Evolutionary conservation across 2,329 filamentous ascomycete species (phyloP).

Genomic region (Fusarium mangiferae): DNA sequence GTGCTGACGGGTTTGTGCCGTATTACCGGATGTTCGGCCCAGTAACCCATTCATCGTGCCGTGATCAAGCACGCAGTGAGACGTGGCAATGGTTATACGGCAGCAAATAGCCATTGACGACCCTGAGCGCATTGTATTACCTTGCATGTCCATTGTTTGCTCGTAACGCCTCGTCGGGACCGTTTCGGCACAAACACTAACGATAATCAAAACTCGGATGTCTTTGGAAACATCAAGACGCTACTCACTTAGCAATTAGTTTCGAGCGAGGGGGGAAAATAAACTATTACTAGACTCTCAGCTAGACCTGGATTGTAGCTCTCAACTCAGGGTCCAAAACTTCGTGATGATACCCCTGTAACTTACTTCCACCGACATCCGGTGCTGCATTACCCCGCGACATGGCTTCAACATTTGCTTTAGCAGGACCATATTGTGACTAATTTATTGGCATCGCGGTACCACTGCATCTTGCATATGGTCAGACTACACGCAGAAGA

Average conservation of each 20-base stretch:
- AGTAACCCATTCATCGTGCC: neutral
- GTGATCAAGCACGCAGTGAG: neutral
- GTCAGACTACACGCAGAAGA: neutral
- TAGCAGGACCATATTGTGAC: neutral
- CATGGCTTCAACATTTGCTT: neutral
- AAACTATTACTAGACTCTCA: neutral
- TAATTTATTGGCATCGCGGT: neutral
- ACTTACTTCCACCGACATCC: neutral
- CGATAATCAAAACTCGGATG: neutral
- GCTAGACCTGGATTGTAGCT: rapidly evolving
- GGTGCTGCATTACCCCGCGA: neutral
- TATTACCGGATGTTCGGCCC: neutral
- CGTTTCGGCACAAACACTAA: neutral
- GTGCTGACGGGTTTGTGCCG: neutral
- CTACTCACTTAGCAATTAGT: neutral
- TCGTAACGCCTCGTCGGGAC: neutral
- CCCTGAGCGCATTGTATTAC: neutral
- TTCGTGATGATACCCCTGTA: neutral
- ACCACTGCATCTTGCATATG: neutral
- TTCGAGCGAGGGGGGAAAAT: neutral
- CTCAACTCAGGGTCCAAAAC: neutral
- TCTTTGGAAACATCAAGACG: rapidly evolving
- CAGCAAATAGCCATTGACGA: neutral
- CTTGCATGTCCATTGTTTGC: neutral
- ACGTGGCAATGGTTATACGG: neutral